Base-by-base conservation (phyloP, 2,329 filamentous ascomycete species). In the Ceratocystis destructans region DNA sequence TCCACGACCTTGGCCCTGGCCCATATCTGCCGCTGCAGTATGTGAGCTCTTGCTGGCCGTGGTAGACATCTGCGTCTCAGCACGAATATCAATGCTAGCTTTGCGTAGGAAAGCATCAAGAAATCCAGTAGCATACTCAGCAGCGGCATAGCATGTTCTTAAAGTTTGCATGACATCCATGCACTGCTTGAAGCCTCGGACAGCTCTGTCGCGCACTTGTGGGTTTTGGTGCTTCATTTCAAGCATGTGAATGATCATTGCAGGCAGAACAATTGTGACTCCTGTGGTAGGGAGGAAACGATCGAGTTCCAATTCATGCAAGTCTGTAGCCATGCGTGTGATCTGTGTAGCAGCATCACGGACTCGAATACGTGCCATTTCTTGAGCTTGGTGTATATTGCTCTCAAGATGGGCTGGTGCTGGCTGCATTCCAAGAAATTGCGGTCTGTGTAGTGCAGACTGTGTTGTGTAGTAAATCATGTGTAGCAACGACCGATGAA, bases 111-210 rank as follows among this genome's bases (percentile, higher is more conserved):
- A 90, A 1, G 91, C 90, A 73, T 96, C 90, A n/a, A 96, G 81
- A 78, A 96, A 96, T 1, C 89, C 89, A 0, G 89, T 93, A n/a
- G 90, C 91, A 72, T 94, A 96, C 75, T 96, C 92, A n/a, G 93
- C 93, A 0, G 92, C 91, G 0, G 91, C 87, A 72, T 97, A 96
- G 37, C 91, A 89, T 72, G 96, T 90, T 46, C 91, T 85, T 20
- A 97, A 81, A 69, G 87, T 87, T 73, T 91, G 87, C 80, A 96
- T 88, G 68, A 96, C 90, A 61, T 87, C 83, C 90, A 96, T 96
- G 77, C 93, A 96, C 73, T 91, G 87, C 71, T 87, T 88, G 78
- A 96, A 96, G 22, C 90, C 89, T 67, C 87, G 83, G 28, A 91
- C 82, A 61, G 89, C 91, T 53, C 83, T 81, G 68, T 88, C 83